phyloP scores from a whole-genome alignment of 2,329 filamentous ascomycete genomes.

The Fusarium solani-melongenae region DNA sequence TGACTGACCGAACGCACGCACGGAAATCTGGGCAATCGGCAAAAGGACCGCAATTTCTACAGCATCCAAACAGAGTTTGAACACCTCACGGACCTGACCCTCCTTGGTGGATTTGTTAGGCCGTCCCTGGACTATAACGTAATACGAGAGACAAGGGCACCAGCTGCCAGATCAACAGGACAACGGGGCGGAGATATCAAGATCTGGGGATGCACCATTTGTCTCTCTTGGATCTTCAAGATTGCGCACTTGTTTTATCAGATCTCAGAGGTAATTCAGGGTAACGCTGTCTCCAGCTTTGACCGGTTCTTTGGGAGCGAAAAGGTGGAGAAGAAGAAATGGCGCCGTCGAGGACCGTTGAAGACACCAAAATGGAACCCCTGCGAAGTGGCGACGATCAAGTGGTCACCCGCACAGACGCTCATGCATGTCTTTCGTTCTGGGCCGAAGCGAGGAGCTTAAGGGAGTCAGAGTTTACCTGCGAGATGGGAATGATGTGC shows the following conservation, averaged over 20 bases:
- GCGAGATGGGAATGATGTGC: background rate
- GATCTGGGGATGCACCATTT: background rate
- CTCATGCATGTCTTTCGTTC: background rate
- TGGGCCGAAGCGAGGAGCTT: background rate
- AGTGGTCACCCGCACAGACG: background rate
- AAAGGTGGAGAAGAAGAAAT: background rate
- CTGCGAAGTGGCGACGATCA: background rate
- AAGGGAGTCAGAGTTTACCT: background rate
- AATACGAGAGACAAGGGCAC: background rate
- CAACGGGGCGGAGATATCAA: background rate
- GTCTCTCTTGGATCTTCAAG: background rate
- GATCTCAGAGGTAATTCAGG: background rate
- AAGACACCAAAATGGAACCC: background rate
- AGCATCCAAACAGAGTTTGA: background rate
- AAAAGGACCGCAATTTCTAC: background rate
- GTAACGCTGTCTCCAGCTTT: background rate
- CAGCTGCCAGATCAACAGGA: background rate
- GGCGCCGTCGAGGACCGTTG: background rate
- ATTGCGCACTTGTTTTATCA: background rate
- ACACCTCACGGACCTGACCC: background rate
- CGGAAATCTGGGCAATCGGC: background rate
- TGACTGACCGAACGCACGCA: background rate
- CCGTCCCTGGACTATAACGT: background rate
- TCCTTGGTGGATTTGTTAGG: background rate
- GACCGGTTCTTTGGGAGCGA: background rate